phyloP scores from a whole-genome alignment of 2,329 filamentous ascomycete genomes.

The Neonectria ditissima region DNA sequence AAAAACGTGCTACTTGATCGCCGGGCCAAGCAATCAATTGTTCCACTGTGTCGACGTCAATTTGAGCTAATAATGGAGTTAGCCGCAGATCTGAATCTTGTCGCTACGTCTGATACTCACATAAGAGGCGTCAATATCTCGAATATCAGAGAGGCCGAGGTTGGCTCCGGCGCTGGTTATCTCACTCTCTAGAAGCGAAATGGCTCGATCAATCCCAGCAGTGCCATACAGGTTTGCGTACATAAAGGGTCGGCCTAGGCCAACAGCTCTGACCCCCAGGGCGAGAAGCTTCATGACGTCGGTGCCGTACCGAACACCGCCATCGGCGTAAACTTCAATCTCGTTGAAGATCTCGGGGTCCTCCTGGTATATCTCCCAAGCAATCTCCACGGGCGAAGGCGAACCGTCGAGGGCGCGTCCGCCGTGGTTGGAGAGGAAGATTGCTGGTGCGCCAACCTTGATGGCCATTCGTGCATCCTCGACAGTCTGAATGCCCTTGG shows the following conservation, averaged over 20 bases:
- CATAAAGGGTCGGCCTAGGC: constrained; percentile 64
- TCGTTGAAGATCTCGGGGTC: constrained; percentile 53
- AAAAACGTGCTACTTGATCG: too few relatives aligned
- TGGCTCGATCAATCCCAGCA: too few relatives aligned
- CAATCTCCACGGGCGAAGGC: constrained; percentile 53
- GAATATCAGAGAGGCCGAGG: too few relatives aligned
- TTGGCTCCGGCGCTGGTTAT: too few relatives aligned
- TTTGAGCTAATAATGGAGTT: too few relatives aligned
- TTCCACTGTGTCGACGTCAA: too few relatives aligned
- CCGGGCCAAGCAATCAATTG: too few relatives aligned
- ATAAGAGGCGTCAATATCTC: too few relatives aligned
- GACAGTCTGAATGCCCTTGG: constrained; percentile 55
- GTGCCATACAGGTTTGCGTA: constrained; percentile 63
- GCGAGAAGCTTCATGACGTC: constrained; percentile 58
- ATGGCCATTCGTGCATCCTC: constrained; percentile 52
- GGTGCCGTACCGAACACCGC: constrained; percentile 57
- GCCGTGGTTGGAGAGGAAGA: constrained; percentile 58
- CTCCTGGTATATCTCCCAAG: constrained; percentile 53
- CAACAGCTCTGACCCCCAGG: constrained; percentile 57
- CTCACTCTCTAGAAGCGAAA: too few relatives aligned
- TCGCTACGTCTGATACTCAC: too few relatives aligned
- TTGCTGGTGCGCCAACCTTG: constrained; percentile 47
- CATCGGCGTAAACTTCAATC: constrained; percentile 55
- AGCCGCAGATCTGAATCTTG: too few relatives aligned
- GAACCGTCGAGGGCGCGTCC: constrained; percentile 56